Evolutionary conservation across 306 rosid species (phyloP), one percentile per base, ranked within the genome.

Genomic region (Rosa rugosa): DNA sequence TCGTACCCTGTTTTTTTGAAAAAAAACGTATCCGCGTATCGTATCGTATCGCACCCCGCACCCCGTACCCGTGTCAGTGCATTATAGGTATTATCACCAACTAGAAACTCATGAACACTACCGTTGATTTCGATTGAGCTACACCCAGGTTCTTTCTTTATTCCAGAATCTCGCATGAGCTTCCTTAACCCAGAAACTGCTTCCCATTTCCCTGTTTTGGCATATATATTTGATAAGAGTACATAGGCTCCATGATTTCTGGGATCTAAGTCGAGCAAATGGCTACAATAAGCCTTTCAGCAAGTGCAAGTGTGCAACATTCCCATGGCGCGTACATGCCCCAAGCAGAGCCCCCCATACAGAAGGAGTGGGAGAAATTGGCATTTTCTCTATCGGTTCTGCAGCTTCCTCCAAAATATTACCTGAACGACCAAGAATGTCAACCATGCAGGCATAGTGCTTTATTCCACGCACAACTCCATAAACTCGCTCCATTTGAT

Each of bases 261-360:
- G 38, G 90, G 94, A 46, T 88, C 94, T 76, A 88, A 73, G 83
- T 83, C 80, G 11, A 88, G 92, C 79, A 90, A 81, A 60, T 60
- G 77, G 72, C 78, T 77, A 71, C 86, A n/a, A n/a, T n/a, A 71
- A 60, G 87, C 92, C 34, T 78, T 75, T 88, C 94, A 57, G 87
- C 94, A 78, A 88, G n/a, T n/a, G n/a, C n/a, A n/a, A n/a, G n/a
- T n/a, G 89, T 64, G 76, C 87, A 27, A 85, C 80, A 80, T 85
- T 88, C 51, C 80, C 87, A 73, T 90, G 89, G 60, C 84, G 84
- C 27, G 82, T 82, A 57, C 91, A 90, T 22, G 86, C 83, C 42
- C 89, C 89, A 69, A 90, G 92, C 54, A 88, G 73, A 82, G 89
- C 89, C 18, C 89, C 91, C 91, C 94, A 88, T 57, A 83, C 77